A percentile compares a stretch with the other conserved stretches of the same genome.
These are phyloP conservation scores for Cetraspora pellucida DNA, from an alignment of 192 early-diverging fungal species.

Conservation along the genomic window DNA sequence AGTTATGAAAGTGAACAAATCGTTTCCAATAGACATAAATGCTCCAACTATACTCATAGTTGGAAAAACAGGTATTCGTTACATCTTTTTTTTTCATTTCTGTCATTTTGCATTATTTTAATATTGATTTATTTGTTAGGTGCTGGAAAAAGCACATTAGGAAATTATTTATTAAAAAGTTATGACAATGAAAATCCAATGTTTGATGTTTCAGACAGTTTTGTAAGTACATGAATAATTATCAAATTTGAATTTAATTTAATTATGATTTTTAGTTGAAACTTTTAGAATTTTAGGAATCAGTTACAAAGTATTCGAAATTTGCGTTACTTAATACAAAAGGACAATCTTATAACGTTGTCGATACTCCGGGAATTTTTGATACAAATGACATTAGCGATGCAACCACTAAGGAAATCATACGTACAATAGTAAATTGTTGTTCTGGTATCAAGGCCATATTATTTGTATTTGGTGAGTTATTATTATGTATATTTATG, in stretches of 20 bases:
- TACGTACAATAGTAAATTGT: neutral
- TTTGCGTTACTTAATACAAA: neutral
- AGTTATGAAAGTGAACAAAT: too few relatives aligned
- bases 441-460: neutral
- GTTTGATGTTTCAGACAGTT: too few relatives aligned
- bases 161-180: neutral
- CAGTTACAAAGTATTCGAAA: neutral
- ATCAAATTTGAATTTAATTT: too few relatives aligned
- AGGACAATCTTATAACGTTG: neutral
- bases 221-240: too few relatives aligned
- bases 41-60: slow-evolving; percentile 1
- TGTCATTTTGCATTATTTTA: neutral
- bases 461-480: slow-evolving; percentile 5
- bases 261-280: too few relatives aligned
- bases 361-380: slow-evolving; percentile 9
- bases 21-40: too few relatives aligned
- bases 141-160: slow-evolving; percentile 3
- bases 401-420: neutral
- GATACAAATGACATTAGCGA: neutral
- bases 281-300: neutral
- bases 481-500: neutral
- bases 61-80: slow-evolving; percentile 1
- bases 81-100: too few relatives aligned
- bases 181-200: too few relatives aligned
- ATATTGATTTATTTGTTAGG: neutral